A percentile compares a stretch with the other conserved stretches of the same genome.
Conservation (phyloP, 1,139 yeast genomes). For the Saccharomycopsis hybrid region DNA sequence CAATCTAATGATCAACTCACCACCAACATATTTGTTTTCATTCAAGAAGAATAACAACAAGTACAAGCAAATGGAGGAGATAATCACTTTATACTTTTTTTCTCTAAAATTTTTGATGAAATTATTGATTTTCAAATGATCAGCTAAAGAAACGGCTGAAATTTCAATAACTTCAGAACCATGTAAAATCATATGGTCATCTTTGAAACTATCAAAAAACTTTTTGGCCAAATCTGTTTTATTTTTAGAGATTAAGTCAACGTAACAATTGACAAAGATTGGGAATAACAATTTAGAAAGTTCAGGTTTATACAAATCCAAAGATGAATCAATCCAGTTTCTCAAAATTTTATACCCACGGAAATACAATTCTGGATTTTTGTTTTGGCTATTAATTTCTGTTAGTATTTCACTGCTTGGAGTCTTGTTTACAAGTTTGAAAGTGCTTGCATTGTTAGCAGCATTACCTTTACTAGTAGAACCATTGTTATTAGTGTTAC, state of each 20-base stretch:
- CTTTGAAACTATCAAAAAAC: slow-evolving; percentile 69
- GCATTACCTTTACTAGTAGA: neutral
- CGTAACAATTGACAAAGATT: slow-evolving; percentile 78
- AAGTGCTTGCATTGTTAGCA: slow-evolving; percentile 18
- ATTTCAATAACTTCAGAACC: slow-evolving; percentile 69
- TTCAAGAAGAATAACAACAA: slow-evolving; percentile 78
- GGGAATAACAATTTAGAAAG: slow-evolving; percentile 81
- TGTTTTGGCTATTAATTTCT: slow-evolving; percentile 26
- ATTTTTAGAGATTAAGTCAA: slow-evolving; percentile 67
- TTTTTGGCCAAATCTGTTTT: slow-evolving; percentile 55
- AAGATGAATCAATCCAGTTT: slow-evolving; percentile 86
- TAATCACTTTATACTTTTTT: slow-evolving; percentile 66
- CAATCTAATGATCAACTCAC: slow-evolving; percentile 76
- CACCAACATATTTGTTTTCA: slow-evolving; percentile 91
- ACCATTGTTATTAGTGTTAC: slow-evolving; percentile 28
- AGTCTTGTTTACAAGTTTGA: slow-evolving; percentile 7
- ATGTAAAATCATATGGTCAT: slow-evolving; percentile 71
- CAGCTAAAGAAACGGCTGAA: slow-evolving; percentile 69
- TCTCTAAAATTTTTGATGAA: slow-evolving; percentile 69
- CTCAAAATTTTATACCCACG: slow-evolving; percentile 76
- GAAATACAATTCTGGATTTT: slow-evolving; percentile 64
- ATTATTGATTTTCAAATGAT: slow-evolving; percentile 77
- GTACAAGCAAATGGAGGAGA: slow-evolving; percentile 82
- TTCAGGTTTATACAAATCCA: slow-evolving; percentile 90
- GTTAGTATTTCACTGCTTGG: slow-evolving; percentile 10